Conservation (phyloP, 371 early-diverging fungal genomes). For the Rhizopus sp. region DNA sequence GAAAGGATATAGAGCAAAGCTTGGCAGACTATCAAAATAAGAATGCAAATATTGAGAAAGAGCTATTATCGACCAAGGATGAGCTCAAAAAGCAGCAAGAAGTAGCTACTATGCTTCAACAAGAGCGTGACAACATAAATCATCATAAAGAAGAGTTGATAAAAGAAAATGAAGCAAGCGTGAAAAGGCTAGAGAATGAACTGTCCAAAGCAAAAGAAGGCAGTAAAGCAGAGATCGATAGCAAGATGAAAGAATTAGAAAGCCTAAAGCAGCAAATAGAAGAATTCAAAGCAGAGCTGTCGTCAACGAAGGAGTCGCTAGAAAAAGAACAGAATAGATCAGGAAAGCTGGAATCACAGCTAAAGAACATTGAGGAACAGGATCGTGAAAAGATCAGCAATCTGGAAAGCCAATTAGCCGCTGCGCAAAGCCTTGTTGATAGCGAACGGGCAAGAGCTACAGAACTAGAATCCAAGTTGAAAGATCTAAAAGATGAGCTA, state of each 20-base stretch:
- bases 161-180: not conserved
- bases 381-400: not conserved
- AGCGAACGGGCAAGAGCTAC: not conserved
- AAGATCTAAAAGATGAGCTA: not conserved
- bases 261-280: not conserved
- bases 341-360: not conserved
- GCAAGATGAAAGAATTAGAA: conserved; percentile 1
- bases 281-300: not conserved
- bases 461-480: not conserved
- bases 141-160: not conserved
- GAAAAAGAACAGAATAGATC: not conserved
- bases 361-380: not conserved
- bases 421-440: not conserved
- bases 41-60: too few relatives aligned
- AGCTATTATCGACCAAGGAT: too few relatives aligned
- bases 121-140: not conserved
- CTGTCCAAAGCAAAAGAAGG: conserved; percentile 2
- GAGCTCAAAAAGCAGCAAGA: too few relatives aligned
- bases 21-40: too few relatives aligned
- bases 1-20: too few relatives aligned
- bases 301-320: not conserved
- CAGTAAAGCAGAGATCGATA: not conserved
- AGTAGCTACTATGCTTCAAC: too few relatives aligned
- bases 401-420: not conserved
- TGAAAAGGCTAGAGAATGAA: conserved; percentile 4